phyloP scores from a whole-genome alignment of 2,329 filamentous ascomycete species.

The Proliferodiscus dingleyae region DNA sequence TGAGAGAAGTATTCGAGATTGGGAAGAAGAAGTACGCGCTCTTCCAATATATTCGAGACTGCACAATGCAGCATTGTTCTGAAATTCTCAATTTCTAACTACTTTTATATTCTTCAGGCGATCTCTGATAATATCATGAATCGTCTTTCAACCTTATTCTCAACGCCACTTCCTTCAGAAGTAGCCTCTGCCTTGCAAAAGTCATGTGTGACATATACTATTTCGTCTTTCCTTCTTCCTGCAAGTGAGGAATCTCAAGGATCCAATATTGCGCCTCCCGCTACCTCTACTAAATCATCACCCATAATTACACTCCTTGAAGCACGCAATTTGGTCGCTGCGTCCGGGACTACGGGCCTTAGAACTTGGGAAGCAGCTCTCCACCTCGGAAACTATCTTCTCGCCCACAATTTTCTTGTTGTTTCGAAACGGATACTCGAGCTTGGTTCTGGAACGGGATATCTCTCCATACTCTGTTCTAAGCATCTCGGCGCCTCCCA shows the following conservation, averaged over 20 bases:
- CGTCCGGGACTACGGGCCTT: conserved; percentile 67
- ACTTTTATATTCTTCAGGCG: conserved; percentile 52
- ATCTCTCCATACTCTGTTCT: conserved; percentile 69
- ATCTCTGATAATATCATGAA: conserved; percentile 77
- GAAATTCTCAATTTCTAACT: conserved; percentile 19
- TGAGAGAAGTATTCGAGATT: conserved; percentile 71
- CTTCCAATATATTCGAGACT: neutral
- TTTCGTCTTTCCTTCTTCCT: conserved; percentile 22
- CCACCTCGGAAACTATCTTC: conserved; percentile 66
- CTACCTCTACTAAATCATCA: conserved; percentile 1
- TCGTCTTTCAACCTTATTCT: conserved; percentile 60
- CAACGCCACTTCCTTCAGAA: conserved; percentile 59
- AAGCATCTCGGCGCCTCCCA: conserved; percentile 56
- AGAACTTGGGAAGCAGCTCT: conserved; percentile 79
- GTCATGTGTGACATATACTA: conserved; percentile 66
- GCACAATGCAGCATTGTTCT: neutral
- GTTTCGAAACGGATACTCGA: conserved; percentile 59
- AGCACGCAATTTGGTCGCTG: conserved; percentile 63
- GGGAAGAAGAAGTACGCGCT: conserved; percentile 76
- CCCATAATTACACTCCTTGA: conserved; percentile 60
- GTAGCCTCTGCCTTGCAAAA: conserved; percentile 63
- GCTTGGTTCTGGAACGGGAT: conserved; percentile 71
- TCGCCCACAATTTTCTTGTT: conserved; percentile 38
- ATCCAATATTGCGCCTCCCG: no score
- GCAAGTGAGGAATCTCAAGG: no score